Base-by-base conservation (phyloP, 768 basidiomycete genomes). In the Phlebiopsis gigantea region DNA sequence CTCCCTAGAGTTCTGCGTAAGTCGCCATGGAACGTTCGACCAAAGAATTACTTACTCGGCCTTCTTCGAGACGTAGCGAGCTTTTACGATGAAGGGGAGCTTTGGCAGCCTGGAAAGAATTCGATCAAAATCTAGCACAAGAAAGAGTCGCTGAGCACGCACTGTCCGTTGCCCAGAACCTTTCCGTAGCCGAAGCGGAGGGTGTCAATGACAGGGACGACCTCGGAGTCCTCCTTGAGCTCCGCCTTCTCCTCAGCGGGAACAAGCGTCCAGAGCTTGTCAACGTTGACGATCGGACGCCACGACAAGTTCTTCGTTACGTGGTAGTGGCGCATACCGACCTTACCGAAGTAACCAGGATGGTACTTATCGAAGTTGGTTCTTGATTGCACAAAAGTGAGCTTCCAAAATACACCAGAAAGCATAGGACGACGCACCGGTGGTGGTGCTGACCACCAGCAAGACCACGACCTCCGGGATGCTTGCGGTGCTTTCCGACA, bases 401-500 rank as follows among this genome's bases (percentile, higher is more conserved):
- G 24, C 21, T 12, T 28, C 21, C 41, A 28, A 6, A 31, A 6
- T 29, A 9, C 46, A 22, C 5, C 21, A 17, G 21, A 50, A 14
- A 47, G 22, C 42, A 54, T 25, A 15, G 47, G 5, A 45, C n/a
- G 46, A 79, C 89, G 68, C 70, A 92, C 90, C 90, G 80, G 87
- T 99, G 97, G 82, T 99, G 97, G 79, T 98, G 96, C 78, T 86
- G 81, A 85, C 97, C 97, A 93, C 97, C 97, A 79, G 93, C 93
- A 71, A 98, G 90, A 97, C 97, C 97, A 77, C 97, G 93, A 91
- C 97, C 97, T 80, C 97, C 97, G 56, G 97, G 97, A 73, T 98
- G 96, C 77, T 98, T 98, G 75, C 97, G 90, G 85, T 99, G 97
- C 85, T 98, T 98, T 66, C 97, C 97, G 71, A 99, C 92, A 90